These are phyloP conservation scores for Agaricus sinodeliciosus DNA, from an alignment of 768 basidiomycete species.

Conservation along the genomic window DNA sequence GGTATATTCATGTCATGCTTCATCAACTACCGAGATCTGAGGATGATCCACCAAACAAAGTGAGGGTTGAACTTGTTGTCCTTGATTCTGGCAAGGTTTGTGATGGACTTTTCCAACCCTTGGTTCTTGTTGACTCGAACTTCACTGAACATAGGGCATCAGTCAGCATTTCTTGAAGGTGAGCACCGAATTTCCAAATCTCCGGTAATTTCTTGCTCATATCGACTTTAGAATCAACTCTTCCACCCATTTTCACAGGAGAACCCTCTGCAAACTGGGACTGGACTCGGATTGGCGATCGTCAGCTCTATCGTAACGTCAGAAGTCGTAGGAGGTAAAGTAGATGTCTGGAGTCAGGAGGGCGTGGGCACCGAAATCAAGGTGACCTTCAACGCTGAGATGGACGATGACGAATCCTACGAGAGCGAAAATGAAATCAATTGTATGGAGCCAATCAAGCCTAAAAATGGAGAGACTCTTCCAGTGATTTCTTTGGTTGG, in stretches of 20 bases:
- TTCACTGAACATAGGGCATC: conserved; percentile 52
- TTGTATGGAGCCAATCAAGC: conserved; percentile 40
- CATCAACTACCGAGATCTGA: conserved; percentile 60
- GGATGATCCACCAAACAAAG: conserved; percentile 47
- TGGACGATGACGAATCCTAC: conserved; percentile 31
- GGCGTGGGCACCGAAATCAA: conserved; percentile 89
- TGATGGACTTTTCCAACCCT: neutral
- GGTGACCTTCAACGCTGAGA: conserved; percentile 73
- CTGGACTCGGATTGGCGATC: conserved; percentile 90
- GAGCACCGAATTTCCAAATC: neutral
- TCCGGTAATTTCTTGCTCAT: neutral
- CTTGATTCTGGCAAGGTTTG: conserved; percentile 83
- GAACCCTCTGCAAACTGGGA: conserved; percentile 88
- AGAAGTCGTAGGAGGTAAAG: conserved; percentile 80
- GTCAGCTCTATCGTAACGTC: conserved; percentile 89
- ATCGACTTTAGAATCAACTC: conserved; percentile 63
- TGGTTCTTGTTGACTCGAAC: neutral
- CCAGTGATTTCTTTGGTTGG: conserved; percentile 64
- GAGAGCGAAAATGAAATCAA: conserved; percentile 16
- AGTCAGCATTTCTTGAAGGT: conserved; percentile 90
- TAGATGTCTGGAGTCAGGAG: conserved; percentile 92
- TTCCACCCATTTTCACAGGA: conserved; percentile 98
- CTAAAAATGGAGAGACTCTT: conserved; percentile 29
- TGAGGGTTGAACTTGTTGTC: conserved; percentile 79
- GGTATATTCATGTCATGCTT: conserved; percentile 81